A percentile compares a stretch with the other conserved stretches of the same genome.
Conservation (phyloP, 2,329 filamentous ascomycete species). For the Aspergillus pseudotamarii region DNA sequence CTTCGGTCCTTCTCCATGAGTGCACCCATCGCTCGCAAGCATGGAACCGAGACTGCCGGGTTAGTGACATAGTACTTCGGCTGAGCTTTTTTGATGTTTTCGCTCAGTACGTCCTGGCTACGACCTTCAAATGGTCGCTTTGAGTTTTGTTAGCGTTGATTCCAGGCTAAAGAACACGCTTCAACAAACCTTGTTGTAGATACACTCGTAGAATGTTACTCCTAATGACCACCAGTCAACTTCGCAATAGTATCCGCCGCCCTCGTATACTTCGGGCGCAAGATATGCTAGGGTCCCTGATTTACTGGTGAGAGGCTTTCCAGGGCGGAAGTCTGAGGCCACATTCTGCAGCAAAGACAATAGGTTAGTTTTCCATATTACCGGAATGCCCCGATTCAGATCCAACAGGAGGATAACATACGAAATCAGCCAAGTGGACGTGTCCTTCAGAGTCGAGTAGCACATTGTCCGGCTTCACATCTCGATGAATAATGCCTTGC, state of each 20-base stretch:
- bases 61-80: constrained; percentile 91
- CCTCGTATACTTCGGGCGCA: constrained; percentile 91
- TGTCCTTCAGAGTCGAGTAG: constrained; percentile 86
- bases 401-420: constrained; percentile 50
- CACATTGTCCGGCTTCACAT: constrained; percentile 91
- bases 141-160: constrained; percentile 32
- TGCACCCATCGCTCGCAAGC: constrained; percentile 83
- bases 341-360: constrained; percentile 69
- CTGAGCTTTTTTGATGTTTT: constrained; percentile 76
- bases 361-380: constrained; percentile 14
- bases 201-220: constrained; percentile 98
- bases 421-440: constrained; percentile 96
- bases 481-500: constrained; percentile 86
- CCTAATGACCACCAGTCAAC: constrained; percentile 99
- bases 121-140: constrained; percentile 92
- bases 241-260: constrained; percentile 83
- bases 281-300: constrained; percentile 95
- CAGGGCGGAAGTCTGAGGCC: constrained; percentile 84
- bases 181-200: constrained; percentile 85
- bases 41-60: constrained; percentile 84
- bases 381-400: neutral
- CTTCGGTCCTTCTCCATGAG: constrained; percentile 79
- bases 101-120: constrained; percentile 77
- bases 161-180: neutral
- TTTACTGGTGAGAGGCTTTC: constrained; percentile 86